phyloP scores from a whole-genome alignment of 139 green algal species.

The Chlorella sp. region DNA sequence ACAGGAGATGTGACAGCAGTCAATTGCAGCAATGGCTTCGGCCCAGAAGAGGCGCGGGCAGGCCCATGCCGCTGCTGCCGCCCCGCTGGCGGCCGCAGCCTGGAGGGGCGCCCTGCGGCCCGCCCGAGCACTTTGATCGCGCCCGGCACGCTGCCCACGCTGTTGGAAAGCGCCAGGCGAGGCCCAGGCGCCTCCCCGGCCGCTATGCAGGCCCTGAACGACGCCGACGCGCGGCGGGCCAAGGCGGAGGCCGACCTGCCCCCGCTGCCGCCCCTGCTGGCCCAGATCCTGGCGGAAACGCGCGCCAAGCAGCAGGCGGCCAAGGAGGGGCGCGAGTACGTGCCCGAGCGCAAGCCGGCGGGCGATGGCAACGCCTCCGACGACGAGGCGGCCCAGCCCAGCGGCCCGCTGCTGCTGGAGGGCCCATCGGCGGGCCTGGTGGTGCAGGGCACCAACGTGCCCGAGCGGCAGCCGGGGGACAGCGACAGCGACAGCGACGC shows the following conservation, averaged over 20 bases:
- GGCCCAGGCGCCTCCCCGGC: too few relatives aligned
- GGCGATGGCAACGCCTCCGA: neutral
- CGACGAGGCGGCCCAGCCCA: neutral
- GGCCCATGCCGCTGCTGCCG: too few relatives aligned
- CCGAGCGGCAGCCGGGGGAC: neutral
- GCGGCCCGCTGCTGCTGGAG: conserved; percentile 28
- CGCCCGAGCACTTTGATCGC: too few relatives aligned
- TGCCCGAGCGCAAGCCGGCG: neutral
- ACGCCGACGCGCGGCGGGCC: neutral
- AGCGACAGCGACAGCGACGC: conserved; percentile 20
- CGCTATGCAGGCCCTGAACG: neutral
- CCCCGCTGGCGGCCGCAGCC: too few relatives aligned
- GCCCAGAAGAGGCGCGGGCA: too few relatives aligned
- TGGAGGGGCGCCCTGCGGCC: too few relatives aligned
- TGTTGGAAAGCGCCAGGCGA: too few relatives aligned
- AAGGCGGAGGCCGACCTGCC: conserved; percentile 5
- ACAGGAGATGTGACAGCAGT: too few relatives aligned
- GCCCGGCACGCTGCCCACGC: too few relatives aligned
- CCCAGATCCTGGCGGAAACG: conserved; percentile 29
- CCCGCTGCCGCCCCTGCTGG: conserved; percentile 23
- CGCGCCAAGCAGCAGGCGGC: conserved; percentile 21
- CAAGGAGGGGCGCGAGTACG: neutral
- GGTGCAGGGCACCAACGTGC: conserved; percentile 6
- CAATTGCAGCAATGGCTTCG: too few relatives aligned
- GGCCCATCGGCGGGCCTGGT: neutral